These are phyloP conservation scores for Eucalyptus polybractea DNA, from an alignment of 345 rosid genomes.

Conservation along the genomic window DNA sequence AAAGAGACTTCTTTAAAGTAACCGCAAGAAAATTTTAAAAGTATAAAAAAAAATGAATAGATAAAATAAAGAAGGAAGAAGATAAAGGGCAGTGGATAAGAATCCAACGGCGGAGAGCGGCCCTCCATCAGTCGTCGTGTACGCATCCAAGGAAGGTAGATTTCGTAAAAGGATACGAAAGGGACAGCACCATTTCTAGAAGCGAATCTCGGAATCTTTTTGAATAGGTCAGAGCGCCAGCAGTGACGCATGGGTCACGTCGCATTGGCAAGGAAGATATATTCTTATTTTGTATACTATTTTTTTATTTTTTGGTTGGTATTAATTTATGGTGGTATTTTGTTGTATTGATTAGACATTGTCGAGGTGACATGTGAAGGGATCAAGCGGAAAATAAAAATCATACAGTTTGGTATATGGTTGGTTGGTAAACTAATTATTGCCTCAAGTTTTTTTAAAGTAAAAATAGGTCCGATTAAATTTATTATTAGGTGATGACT, in stretches of 20 bases:
- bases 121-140: background rate
- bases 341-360: background rate
- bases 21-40: background rate
- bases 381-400: background rate
- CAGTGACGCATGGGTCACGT: background rate
- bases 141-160: background rate
- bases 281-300: background rate
- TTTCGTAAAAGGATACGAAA: background rate
- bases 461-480: background rate
- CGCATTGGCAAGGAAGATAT: background rate
- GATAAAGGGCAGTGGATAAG: background rate
- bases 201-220: background rate
- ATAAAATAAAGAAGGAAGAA: background rate
- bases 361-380: background rate
- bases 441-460: background rate
- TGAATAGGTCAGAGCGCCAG: background rate
- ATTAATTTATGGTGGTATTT: background rate
- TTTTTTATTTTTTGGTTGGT: background rate
- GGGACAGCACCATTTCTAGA: background rate
- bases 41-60: background rate
- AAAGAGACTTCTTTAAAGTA: background rate
- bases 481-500: background rate
- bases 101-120: background rate
- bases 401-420: background rate
- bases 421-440: background rate